Conservation (phyloP, 805 yeast species). For the Allodekkera sacchari region DNA sequence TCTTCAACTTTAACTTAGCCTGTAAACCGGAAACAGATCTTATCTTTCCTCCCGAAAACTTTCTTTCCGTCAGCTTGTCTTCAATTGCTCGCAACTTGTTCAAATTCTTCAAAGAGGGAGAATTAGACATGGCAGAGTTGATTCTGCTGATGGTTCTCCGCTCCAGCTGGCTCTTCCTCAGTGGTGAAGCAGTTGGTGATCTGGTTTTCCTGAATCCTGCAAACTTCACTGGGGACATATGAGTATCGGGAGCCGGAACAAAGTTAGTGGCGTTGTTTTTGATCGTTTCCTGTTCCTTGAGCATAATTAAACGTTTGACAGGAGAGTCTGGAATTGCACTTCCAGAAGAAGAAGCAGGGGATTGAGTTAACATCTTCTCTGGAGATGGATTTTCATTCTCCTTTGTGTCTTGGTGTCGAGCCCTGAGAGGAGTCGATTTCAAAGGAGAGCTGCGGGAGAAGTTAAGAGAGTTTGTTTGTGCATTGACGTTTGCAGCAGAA, state of each 20-base stretch:
- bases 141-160: slow-evolving; percentile 24
- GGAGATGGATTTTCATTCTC: too few species aligned
- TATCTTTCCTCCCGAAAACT: slow-evolving; percentile 4
- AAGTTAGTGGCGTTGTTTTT: slow-evolving; percentile 18
- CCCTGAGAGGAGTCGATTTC: too few species aligned
- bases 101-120: slow-evolving; percentile 29
- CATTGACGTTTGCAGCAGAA: too few species aligned
- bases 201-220: slow-evolving; percentile 10
- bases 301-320: slow-evolving; percentile 25
- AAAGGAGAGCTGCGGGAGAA: too few species aligned
- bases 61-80: slow-evolving; percentile 13
- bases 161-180: slow-evolving; percentile 14
- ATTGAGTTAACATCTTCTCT: slow-evolving; percentile 5
- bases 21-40: slow-evolving; percentile 12
- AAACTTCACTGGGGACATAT: slow-evolving; percentile 10
- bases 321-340: slow-evolving; percentile 23
- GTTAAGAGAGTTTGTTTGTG: too few species aligned
- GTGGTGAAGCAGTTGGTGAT: slow-evolving; percentile 3
- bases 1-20: slow-evolving; percentile 9
- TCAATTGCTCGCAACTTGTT: slow-evolving; percentile 24
- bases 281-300: slow-evolving; percentile 24
- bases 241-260: slow-evolving; percentile 17
- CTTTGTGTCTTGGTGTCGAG: too few species aligned
- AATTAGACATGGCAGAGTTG: slow-evolving; percentile 25
- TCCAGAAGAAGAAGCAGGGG: too few species aligned